Conservation (phyloP, 495 filamentous ascomycete species). For the Penicillium antarcticum region DNA sequence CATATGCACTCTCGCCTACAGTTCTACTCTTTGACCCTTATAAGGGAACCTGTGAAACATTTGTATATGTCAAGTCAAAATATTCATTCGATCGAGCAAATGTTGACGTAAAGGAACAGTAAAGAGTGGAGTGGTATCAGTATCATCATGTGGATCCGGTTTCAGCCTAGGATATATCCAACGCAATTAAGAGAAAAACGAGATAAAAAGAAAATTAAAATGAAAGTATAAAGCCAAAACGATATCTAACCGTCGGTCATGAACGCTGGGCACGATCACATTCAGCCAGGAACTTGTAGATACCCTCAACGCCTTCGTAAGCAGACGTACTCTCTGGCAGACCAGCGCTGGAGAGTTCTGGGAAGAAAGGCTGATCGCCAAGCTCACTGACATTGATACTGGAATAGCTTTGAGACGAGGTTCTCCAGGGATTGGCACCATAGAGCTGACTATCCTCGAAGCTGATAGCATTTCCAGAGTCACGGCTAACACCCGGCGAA, state of each 20-base stretch:
- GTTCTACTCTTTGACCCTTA: too few relatives aligned
- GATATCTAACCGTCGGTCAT: not conserved
- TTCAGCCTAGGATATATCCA: constrained; percentile 6
- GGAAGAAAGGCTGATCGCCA: constrained; percentile 41
- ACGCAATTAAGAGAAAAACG: not conserved
- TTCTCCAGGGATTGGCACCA: constrained; percentile 48
- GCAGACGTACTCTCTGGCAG: constrained; percentile 46
- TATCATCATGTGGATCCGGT: constrained; percentile 11
- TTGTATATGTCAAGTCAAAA: not conserved
- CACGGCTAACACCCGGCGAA: constrained; percentile 19
- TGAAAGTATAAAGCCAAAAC: constrained; percentile 1
- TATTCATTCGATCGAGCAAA: not conserved
- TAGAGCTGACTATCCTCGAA: constrained; percentile 48
- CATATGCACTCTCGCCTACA: too few relatives aligned
- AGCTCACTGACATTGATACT: constrained; percentile 53
- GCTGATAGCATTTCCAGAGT: constrained; percentile 31
- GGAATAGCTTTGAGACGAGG: constrained; percentile 44
- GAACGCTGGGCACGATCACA: constrained; percentile 60
- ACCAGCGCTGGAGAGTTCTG: constrained; percentile 30
- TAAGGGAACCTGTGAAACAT: not conserved
- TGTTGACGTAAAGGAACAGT: constrained; percentile 1
- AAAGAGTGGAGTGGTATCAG: constrained; percentile 29
- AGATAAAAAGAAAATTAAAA: not conserved
- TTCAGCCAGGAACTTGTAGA: constrained; percentile 83
- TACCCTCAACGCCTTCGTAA: constrained; percentile 80